Evolutionary conservation across 2,329 filamentous ascomycete genomes (phyloP).

Genomic region (Atkinsonella hypoxylon): DNA sequence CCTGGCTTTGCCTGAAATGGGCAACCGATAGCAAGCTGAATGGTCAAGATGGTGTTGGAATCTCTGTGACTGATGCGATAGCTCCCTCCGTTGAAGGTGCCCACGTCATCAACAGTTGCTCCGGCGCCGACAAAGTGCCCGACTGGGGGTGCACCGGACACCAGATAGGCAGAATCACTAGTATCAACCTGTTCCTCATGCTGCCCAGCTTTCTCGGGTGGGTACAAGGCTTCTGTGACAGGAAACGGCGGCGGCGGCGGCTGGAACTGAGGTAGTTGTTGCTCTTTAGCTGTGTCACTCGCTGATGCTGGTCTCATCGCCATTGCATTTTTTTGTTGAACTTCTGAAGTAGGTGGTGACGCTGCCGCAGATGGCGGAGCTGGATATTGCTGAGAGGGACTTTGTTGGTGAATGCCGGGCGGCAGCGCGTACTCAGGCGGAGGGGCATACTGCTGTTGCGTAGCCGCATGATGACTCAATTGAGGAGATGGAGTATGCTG

Average conservation of each 20-base stretch:
- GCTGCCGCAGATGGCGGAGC: slow-evolving; percentile 3
- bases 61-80: slow-evolving; percentile 90
- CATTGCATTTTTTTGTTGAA: slow-evolving; percentile 10
- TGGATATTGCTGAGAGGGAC: slow-evolving; percentile 12
- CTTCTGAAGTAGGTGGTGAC: not conserved
- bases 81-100: slow-evolving; percentile 94
- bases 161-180: slow-evolving; percentile 19
- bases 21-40: slow-evolving; percentile 83
- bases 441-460: slow-evolving; percentile 12
- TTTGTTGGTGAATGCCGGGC: slow-evolving; percentile 4
- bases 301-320: slow-evolving; percentile 15
- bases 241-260: slow-evolving; percentile 16
- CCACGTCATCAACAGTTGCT: slow-evolving; percentile 66
- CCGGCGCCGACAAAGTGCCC: slow-evolving; percentile 51
- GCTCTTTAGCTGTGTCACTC: slow-evolving; percentile 8
- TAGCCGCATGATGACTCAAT: slow-evolving; percentile 10
- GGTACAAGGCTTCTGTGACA: slow-evolving; percentile 13
- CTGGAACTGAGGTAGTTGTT: slow-evolving; percentile 17
- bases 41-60: slow-evolving; percentile 76
- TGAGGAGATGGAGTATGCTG: slow-evolving; percentile 11
- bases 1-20: slow-evolving; percentile 74
- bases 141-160: slow-evolving; percentile 28
- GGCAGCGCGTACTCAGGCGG: slow-evolving; percentile 14
- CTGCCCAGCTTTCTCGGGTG: slow-evolving; percentile 16
- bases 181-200: slow-evolving; percentile 14